Conservation (phyloP, 2,329 filamentous ascomycete species). For the Dryadomyces quercus-mongolicae region DNA sequence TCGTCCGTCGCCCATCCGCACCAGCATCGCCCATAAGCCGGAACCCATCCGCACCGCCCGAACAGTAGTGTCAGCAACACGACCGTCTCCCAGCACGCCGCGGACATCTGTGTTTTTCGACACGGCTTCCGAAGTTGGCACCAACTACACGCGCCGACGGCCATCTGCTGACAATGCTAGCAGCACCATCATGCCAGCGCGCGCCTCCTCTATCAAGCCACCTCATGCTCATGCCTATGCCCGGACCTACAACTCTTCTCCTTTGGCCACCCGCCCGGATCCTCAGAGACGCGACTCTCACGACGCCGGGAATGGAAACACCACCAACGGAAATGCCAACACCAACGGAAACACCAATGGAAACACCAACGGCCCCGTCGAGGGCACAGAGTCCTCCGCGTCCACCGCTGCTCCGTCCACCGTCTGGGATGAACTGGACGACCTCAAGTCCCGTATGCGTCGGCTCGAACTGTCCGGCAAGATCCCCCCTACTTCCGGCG, state of each 20-base stretch:
- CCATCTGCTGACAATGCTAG: slow-evolving; percentile 38
- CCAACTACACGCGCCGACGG: slow-evolving; percentile 22
- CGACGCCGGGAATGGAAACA: too few species aligned
- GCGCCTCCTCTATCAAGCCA: slow-evolving; percentile 32
- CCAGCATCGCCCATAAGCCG: background rate
- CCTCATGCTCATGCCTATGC: slow-evolving; percentile 26
- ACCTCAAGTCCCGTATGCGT: slow-evolving; percentile 85
- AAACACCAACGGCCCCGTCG: slow-evolving; percentile 20
- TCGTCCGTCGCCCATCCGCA: slow-evolving; percentile 23
- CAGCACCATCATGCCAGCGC: slow-evolving; percentile 22
- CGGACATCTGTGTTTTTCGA: slow-evolving; percentile 37
- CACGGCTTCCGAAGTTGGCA: slow-evolving; percentile 16
- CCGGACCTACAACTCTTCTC: slow-evolving; percentile 46
- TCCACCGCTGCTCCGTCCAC: slow-evolving; percentile 86
- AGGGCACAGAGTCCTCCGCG: slow-evolving; percentile 74
- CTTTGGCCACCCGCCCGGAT: slow-evolving; percentile 38
- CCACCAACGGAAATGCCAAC: slow-evolving; percentile 15
- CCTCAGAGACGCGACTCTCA: slow-evolving; percentile 22
- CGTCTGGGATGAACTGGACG: slow-evolving; percentile 95
- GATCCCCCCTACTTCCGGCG: slow-evolving; percentile 68
- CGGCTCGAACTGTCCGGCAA: slow-evolving; percentile 85
- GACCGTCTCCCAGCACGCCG: slow-evolving; percentile 35
- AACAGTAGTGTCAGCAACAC: slow-evolving; percentile 1
- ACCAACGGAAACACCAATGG: too few species aligned
- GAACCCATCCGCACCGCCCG: slow-evolving; percentile 6